Conservation (phyloP, 2,329 filamentous ascomycete species). For the Apiospora aurea region DNA sequence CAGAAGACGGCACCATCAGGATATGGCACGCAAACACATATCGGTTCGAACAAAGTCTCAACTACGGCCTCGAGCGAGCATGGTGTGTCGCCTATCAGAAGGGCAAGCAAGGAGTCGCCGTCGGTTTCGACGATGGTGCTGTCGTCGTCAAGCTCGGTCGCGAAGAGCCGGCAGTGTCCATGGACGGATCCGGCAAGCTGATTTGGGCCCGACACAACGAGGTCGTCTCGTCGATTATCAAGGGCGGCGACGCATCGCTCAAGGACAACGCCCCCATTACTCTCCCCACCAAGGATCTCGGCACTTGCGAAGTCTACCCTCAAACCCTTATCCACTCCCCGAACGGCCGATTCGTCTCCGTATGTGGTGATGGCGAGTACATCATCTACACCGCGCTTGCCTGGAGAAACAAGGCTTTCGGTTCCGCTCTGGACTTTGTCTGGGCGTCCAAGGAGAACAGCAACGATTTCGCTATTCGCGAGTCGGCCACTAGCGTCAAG, state of each 20-base stretch:
- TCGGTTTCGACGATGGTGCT: slow-evolving; percentile 97
- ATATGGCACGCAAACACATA: slow-evolving; percentile 99
- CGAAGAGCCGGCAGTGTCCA: slow-evolving; percentile 96
- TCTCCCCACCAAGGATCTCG: slow-evolving; percentile 91
- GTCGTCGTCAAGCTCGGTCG: slow-evolving; percentile 98
- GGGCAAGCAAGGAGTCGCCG: slow-evolving; percentile 90
- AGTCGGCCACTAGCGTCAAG: slow-evolving; percentile 93
- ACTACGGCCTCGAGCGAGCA: slow-evolving; percentile 92
- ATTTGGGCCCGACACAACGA: slow-evolving; percentile 97
- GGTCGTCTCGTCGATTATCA: slow-evolving; percentile 93
- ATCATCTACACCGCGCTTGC: slow-evolving; percentile 98
- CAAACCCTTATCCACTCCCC: slow-evolving; percentile 95
- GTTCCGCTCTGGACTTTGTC: slow-evolving; percentile 92
- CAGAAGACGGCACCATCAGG: slow-evolving; percentile 95
- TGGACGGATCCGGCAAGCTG: slow-evolving; percentile 95
- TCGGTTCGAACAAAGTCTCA: slow-evolving; percentile 91
- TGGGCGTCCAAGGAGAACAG: slow-evolving; percentile 98
- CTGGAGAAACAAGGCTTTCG: slow-evolving; percentile 97
- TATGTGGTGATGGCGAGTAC: slow-evolving; percentile 95
- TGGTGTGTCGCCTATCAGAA: slow-evolving; percentile 98
- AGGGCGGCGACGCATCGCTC: slow-evolving; percentile 78
- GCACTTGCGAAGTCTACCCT: slow-evolving; percentile 95
- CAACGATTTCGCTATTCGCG: slow-evolving; percentile 97
- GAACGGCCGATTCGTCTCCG: slow-evolving; percentile 83
- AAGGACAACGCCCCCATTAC: slow-evolving; percentile 91